These are phyloP conservation scores for Neltuma alba DNA, from an alignment of 306 rosid genomes.

Conservation along the genomic window DNA sequence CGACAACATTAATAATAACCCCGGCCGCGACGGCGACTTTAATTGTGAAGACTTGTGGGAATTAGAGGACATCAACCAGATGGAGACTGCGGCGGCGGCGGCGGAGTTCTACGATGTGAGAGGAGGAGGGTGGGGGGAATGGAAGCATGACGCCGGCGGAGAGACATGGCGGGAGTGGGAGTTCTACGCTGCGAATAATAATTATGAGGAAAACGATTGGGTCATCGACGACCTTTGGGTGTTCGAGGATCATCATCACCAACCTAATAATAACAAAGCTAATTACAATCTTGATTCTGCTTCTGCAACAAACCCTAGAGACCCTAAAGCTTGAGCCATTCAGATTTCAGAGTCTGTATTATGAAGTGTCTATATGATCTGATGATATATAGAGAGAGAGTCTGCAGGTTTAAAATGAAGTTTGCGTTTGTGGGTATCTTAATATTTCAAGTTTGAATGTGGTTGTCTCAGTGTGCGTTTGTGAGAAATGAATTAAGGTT, in stretches of 20 bases:
- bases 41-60: neutral
- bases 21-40: neutral
- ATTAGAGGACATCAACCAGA: neutral
- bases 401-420: too few species aligned
- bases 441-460: too few species aligned
- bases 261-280: neutral
- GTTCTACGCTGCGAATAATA: neutral
- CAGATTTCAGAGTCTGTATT: neutral
- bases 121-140: neutral
- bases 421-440: too few species aligned
- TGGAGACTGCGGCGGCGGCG: neutral
- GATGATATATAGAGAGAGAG: too few species aligned
- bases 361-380: neutral
- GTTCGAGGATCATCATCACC: neutral
- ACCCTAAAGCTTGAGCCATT: neutral
- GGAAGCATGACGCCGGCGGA: neutral
- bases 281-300: neutral
- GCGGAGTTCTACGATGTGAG: neutral
- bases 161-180: conserved; percentile 1
- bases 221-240: neutral
- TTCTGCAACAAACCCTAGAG: neutral
- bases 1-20: neutral
- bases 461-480: neutral
- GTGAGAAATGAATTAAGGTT: neutral
- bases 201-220: neutral